Percentiles rank a stretch among this genome's conserved stretches.
These are phyloP conservation scores for Trametes maxima DNA, from an alignment of 768 basidiomycete species.

Conservation along the genomic window DNA sequence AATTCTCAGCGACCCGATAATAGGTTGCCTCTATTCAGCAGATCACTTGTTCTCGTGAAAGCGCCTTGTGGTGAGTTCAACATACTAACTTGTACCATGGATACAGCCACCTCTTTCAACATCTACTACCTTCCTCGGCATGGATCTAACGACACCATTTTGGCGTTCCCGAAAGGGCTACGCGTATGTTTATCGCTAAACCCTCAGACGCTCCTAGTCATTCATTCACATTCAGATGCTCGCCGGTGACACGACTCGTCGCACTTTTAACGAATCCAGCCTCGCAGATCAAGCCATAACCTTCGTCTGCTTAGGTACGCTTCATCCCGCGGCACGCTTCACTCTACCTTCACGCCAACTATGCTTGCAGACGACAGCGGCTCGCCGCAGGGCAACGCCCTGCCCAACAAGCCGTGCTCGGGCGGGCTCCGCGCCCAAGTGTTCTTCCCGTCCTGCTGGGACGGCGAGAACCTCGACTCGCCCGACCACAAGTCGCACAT, in stretches of 20 bases:
- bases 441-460: conserved; percentile 42
- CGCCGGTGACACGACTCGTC: conserved; percentile 32
- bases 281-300: conserved; percentile 37
- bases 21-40: not conserved
- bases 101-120: conserved; percentile 22
- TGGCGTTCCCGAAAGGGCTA: conserved; percentile 30
- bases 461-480: conserved; percentile 42
- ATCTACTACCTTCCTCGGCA: conserved; percentile 30
- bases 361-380: conserved; percentile 26
- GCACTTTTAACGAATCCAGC: conserved; percentile 33
- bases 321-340: not conserved
- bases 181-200: conserved; percentile 4
- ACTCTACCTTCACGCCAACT: not conserved
- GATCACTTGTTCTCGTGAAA: not conserved
- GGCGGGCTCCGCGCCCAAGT: conserved; percentile 34
- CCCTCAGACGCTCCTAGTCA: not conserved
- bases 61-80: not conserved
- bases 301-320: conserved; percentile 33
- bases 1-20: not conserved
- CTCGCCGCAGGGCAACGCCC: conserved; percentile 21
- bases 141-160: conserved; percentile 23
- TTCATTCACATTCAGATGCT: conserved; percentile 26
- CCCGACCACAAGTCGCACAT: conserved; percentile 43
- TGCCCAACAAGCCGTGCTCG: conserved; percentile 27
- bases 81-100: not conserved